phyloP scores from a whole-genome alignment of 306 rosid species.

The Biancaea sappan region DNA sequence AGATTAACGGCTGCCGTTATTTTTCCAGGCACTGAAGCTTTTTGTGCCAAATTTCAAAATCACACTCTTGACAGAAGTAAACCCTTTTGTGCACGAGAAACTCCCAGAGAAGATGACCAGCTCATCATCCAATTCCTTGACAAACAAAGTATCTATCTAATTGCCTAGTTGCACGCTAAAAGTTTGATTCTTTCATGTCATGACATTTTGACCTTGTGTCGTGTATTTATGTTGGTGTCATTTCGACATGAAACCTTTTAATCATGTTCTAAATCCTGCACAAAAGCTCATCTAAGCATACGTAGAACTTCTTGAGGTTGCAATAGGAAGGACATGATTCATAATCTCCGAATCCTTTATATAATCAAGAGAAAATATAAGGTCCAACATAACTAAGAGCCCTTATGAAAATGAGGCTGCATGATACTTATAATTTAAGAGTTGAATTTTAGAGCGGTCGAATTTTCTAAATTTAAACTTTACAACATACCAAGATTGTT shows the following conservation, averaged over 20 bases:
- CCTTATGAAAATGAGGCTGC: too few relatives aligned
- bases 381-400: too few relatives aligned
- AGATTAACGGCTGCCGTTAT: too few relatives aligned
- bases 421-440: too few relatives aligned
- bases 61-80: slow-evolving; percentile 44
- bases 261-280: not conserved
- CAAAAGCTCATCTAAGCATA: too few relatives aligned
- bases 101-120: slow-evolving; percentile 52
- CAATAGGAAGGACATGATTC: too few relatives aligned
- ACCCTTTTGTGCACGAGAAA: slow-evolving; percentile 59
- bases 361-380: too few relatives aligned
- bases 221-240: not conserved
- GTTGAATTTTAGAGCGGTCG: slow-evolving; percentile 67
- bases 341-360: too few relatives aligned
- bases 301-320: too few relatives aligned
- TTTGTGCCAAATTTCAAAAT: slow-evolving; percentile 52
- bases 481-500: slow-evolving; percentile 56
- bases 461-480: too few relatives aligned
- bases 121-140: slow-evolving; percentile 50
- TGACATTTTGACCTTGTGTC: too few relatives aligned
- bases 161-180: not conserved
- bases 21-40: slow-evolving; percentile 50
- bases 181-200: not conserved
- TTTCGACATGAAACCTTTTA: not conserved
- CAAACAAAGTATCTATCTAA: slow-evolving; percentile 45